phyloP scores from a whole-genome alignment of 208 protist genomes.

The Trypanosoma rangeli region DNA sequence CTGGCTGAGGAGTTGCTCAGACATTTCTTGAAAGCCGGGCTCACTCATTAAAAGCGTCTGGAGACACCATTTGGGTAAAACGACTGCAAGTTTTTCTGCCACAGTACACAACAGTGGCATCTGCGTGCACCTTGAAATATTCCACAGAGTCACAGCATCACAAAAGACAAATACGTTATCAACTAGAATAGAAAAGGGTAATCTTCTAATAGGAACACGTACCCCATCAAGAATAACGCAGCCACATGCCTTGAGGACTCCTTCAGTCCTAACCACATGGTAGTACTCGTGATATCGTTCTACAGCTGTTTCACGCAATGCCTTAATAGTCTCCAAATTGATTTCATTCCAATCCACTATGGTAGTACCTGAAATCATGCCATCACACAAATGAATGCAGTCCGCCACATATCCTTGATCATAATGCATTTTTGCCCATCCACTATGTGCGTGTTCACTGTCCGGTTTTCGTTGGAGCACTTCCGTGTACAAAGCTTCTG shows the following conservation, averaged over 20 bases:
- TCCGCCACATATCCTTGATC: constrained; percentile 22
- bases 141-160: constrained; percentile 27
- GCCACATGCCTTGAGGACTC: constrained; percentile 22
- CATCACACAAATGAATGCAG: constrained; percentile 28
- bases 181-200: constrained; percentile 41
- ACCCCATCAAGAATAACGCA: constrained; percentile 26
- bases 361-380: constrained; percentile 20
- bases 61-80: constrained; percentile 16
- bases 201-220: constrained; percentile 27
- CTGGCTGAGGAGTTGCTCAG: not conserved
- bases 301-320: constrained; percentile 5
- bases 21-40: constrained; percentile 19
- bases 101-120: constrained; percentile 43
- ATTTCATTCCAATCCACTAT: constrained; percentile 25
- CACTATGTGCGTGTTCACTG: constrained; percentile 18
- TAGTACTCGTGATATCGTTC: constrained; percentile 21
- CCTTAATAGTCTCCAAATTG: constrained; percentile 10
- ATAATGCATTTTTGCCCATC: constrained; percentile 21
- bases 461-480: constrained; percentile 13
- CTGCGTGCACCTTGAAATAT: constrained; percentile 29
- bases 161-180: constrained; percentile 39
- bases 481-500: constrained; percentile 16
- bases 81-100: constrained; percentile 25
- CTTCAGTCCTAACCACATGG: constrained; percentile 7
- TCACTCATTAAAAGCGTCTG: constrained; percentile 12